These are phyloP conservation scores for Cornus suecica DNA, from an alignment of 148 eudicot genomes.

Conservation along the genomic window DNA sequence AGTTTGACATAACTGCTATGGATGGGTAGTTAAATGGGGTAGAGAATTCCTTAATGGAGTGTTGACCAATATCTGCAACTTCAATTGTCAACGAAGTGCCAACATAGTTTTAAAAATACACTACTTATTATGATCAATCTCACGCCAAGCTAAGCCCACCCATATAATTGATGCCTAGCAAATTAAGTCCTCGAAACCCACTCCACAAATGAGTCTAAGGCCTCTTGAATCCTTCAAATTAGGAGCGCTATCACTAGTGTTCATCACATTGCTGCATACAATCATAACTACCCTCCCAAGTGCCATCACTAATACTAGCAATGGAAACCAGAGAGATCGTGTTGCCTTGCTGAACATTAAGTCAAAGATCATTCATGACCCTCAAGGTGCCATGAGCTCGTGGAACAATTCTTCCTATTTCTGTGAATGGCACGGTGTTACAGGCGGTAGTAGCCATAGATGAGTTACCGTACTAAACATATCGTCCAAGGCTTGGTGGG, in stretches of 20 bases:
- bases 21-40: no score
- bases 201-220: not conserved
- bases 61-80: no score
- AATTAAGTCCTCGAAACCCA: no score
- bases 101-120: no score
- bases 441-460: slow-evolving; percentile 5
- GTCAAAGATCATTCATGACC: slow-evolving; percentile 8
- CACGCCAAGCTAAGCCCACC: no score
- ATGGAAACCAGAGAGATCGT: slow-evolving; percentile 10
- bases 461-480: slow-evolving; percentile 16
- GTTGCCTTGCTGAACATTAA: slow-evolving; percentile 21
- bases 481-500: slow-evolving; percentile 13
- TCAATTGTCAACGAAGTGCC: no score
- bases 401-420: slow-evolving; percentile 13
- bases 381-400: slow-evolving; percentile 8
- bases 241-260: not conserved
- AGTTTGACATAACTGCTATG: no score
- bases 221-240: not conserved
- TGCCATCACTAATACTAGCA: not conserved
- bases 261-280: not conserved
- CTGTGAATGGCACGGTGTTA: slow-evolving; percentile 24
- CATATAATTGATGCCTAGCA: no score
- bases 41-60: no score
- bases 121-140: no score
- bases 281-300: not conserved